phyloP scores from a whole-genome alignment of 225 moss, liverwort and hornwort genomes.

The Bryum argenteum region DNA sequence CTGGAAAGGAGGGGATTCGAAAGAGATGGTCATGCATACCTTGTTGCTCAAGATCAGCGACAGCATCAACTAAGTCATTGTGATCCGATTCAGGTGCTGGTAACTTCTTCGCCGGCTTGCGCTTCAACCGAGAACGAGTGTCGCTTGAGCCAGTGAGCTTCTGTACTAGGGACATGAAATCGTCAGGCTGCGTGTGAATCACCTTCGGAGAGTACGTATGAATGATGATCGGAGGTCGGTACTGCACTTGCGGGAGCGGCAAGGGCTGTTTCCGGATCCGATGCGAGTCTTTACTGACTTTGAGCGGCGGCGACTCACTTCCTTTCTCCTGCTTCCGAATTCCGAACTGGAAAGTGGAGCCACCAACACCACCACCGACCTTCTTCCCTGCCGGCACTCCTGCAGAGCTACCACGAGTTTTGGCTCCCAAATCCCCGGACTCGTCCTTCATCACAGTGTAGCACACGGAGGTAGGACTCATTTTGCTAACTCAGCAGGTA shows the following conservation, averaged over 20 bases:
- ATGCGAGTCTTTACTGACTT: slow-evolving; percentile 51
- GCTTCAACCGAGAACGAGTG: slow-evolving; percentile 51
- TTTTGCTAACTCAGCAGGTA: slow-evolving; percentile 26
- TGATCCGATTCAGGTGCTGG: slow-evolving; percentile 21
- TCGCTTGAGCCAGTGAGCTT: slow-evolving; percentile 76
- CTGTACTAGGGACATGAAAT: slow-evolving; percentile 83
- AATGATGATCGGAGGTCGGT: slow-evolving; percentile 78
- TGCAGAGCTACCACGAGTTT: slow-evolving; percentile 17
- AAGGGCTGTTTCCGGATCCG: slow-evolving; percentile 61
- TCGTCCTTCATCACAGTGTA: slow-evolving; percentile 47
- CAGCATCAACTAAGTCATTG: slow-evolving; percentile 19
- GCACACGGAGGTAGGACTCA: slow-evolving; percentile 54
- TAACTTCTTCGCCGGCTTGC: slow-evolving; percentile 34
- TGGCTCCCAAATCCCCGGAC: slow-evolving; percentile 25
- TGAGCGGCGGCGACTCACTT: slow-evolving; percentile 32
- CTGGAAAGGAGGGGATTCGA: neutral
- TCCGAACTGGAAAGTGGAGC: slow-evolving; percentile 32
- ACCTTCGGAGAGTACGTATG: slow-evolving; percentile 94
- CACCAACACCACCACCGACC: slow-evolving; percentile 5
- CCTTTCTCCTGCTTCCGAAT: slow-evolving; percentile 45
- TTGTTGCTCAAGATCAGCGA: slow-evolving; percentile 41
- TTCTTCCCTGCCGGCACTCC: neutral
- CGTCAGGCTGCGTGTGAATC: slow-evolving; percentile 73
- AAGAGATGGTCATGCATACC: slow-evolving; percentile 30
- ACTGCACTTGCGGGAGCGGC: slow-evolving; percentile 75